These are phyloP conservation scores for Butyriboletus loyo DNA, from an alignment of 768 basidiomycete species.

Conservation along the genomic window DNA sequence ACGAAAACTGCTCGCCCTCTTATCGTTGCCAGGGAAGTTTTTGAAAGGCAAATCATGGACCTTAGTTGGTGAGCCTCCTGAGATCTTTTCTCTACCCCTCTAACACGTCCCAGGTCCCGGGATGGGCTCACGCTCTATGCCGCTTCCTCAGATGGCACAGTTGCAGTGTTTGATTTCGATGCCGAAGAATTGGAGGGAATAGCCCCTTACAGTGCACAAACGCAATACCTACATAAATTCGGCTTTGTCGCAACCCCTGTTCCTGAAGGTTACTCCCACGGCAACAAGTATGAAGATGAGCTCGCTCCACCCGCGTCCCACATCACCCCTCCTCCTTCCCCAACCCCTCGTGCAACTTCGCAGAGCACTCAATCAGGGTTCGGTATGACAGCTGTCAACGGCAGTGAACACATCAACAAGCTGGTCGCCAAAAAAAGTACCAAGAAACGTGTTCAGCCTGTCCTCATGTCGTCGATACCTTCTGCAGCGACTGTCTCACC, in stretches of 20 bases:
- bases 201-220: conserved; percentile 67
- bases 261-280: conserved; percentile 70
- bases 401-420: conserved; percentile 64
- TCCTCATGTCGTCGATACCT: conserved; percentile 37
- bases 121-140: conserved; percentile 93
- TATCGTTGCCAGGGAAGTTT: conserved; percentile 91
- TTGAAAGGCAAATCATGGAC: conserved; percentile 93
- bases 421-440: conserved; percentile 71
- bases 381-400: conserved; percentile 34
- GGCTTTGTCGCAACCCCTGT: conserved; percentile 66
- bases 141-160: conserved; percentile 93
- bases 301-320: conserved; percentile 24
- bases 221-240: conserved; percentile 79
- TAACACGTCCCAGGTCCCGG: conserved; percentile 62
- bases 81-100: background rate
- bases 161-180: conserved; percentile 85
- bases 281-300: conserved; percentile 20
- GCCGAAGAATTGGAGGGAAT: conserved; percentile 78
- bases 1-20: conserved; percentile 89
- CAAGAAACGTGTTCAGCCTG: conserved; percentile 64
- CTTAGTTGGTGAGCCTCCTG: conserved; percentile 75
- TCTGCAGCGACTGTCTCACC: conserved; percentile 29
- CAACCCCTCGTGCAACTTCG: conserved; percentile 32
- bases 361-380: conserved; percentile 41
- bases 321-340: conserved; percentile 52